These are phyloP conservation scores for Phaeomoniella chlamydospora DNA, from an alignment of 2,329 filamentous ascomycete species.

Conservation along the genomic window DNA sequence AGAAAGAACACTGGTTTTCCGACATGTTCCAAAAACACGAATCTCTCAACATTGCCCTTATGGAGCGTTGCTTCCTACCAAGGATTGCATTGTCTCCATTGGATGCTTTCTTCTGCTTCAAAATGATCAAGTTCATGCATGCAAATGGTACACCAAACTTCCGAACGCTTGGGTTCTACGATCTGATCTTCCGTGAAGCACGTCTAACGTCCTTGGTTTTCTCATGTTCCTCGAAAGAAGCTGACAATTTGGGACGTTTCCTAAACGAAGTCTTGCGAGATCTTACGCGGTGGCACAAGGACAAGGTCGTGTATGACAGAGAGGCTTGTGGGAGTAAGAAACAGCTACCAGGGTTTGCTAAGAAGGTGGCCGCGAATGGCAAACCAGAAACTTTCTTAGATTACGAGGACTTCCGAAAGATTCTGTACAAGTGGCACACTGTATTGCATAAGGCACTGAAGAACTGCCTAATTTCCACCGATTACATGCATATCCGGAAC, in stretches of 20 bases:
- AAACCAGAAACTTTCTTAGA: slow-evolving; percentile 60
- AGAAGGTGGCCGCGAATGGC: slow-evolving; percentile 54
- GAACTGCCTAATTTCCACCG: slow-evolving; percentile 62
- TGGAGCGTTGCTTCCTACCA: slow-evolving; percentile 88
- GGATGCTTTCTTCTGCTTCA: slow-evolving; percentile 80
- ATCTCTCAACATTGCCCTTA: slow-evolving; percentile 56
- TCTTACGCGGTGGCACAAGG: slow-evolving; percentile 69
- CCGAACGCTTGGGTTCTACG: slow-evolving; percentile 68
- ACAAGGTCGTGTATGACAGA: slow-evolving; percentile 62
- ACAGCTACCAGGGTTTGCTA: slow-evolving; percentile 65
- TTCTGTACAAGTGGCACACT: slow-evolving; percentile 84
- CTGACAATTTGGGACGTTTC: slow-evolving; percentile 85
- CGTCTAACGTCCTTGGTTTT: slow-evolving; percentile 73
- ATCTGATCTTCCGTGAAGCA: slow-evolving; percentile 72
- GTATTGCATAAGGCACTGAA: slow-evolving; percentile 67
- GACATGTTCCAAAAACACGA: slow-evolving; percentile 49
- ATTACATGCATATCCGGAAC: slow-evolving; percentile 98
- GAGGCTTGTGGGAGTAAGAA: slow-evolving; percentile 57
- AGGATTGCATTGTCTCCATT: slow-evolving; percentile 68
- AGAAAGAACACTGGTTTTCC: slow-evolving; percentile 67
- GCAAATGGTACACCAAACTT: slow-evolving; percentile 74
- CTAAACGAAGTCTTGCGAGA: slow-evolving; percentile 69
- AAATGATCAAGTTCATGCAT: slow-evolving; percentile 77
- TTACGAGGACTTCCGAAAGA: slow-evolving; percentile 71
- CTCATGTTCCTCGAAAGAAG: slow-evolving; percentile 76